phyloP scores from a whole-genome alignment of 1,139 yeast species.

The Pichia sp. region DNA sequence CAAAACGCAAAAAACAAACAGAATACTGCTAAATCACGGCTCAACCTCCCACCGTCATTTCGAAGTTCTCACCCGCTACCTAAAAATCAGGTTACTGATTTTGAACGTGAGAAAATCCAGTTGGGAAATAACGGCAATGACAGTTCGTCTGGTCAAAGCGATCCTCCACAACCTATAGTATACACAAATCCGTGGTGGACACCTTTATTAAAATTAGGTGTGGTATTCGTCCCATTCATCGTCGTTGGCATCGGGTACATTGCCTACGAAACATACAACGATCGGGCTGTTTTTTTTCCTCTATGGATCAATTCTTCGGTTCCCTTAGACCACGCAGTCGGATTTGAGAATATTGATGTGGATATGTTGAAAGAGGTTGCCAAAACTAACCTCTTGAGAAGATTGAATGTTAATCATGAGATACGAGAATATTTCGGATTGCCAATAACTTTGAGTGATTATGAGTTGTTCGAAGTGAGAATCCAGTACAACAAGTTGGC shows the following conservation, averaged over 20 bases:
- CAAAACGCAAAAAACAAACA: background rate
- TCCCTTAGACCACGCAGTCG: slow-evolving; percentile 28
- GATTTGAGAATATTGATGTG: slow-evolving; percentile 26
- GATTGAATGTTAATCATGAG: slow-evolving; percentile 29
- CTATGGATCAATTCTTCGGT: slow-evolving; percentile 26
- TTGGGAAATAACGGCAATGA: background rate
- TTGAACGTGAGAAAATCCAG: slow-evolving; percentile 13
- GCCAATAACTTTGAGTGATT: slow-evolving; percentile 28
- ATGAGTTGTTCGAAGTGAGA: slow-evolving; percentile 26
- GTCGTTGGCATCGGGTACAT: slow-evolving; percentile 25
- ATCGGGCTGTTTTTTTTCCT: slow-evolving; percentile 30
- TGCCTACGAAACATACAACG: slow-evolving; percentile 27
- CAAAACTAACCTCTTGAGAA: slow-evolving; percentile 23
- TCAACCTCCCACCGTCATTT: slow-evolving; percentile 20
- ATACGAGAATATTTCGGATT: slow-evolving; percentile 28
- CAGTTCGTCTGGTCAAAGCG: background rate
- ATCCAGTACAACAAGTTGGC: slow-evolving; percentile 28
- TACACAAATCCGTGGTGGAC: slow-evolving; percentile 18
- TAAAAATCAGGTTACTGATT: slow-evolving; percentile 13
- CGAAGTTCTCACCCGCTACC: slow-evolving; percentile 17
- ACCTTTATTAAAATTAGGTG: slow-evolving; percentile 15
- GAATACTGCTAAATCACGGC: slow-evolving; percentile 1
- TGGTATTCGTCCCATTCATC: slow-evolving; percentile 18
- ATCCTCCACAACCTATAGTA: slow-evolving; percentile 5
- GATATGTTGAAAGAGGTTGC: slow-evolving; percentile 25